Base-by-base conservation (phyloP, 441 rosid genomes). In the Populus hybrid region DNA sequence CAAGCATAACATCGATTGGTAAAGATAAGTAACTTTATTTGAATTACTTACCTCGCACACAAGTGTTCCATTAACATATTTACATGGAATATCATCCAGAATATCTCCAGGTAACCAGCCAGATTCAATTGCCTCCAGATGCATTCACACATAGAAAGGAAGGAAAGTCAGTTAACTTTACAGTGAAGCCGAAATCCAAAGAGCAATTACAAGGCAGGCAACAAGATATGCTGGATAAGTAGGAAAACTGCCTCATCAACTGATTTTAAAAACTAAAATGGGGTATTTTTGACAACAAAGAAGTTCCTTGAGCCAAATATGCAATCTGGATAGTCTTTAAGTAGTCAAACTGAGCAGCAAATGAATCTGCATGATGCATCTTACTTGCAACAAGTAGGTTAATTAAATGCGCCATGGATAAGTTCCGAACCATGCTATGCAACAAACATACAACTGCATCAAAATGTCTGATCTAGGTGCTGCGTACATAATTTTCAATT, bases 91-190 rank as follows among this genome's bases (percentile, higher is more conserved):
- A 79, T 86, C 94, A 76, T 89, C 97, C 87, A 90, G 84, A 81
- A 90, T 77, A 84, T 95, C 99, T 77, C 92, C 91, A 73, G 98
- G 99, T 80, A 97, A 86, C 82, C 87, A 87, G 20, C 99, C 99
- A 80, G 92, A 91, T 78, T 93, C 99, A 85, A 97, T 90, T 70
- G 97, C 98, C 99, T 97, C 59, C 78, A 82, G 63, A 81, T 59
- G 63, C 26, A 81, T 67, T 10, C 71, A 59, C 32, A 68, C 70
- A 83, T 21, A 61, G 23, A 61, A 61, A 23, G 6, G 12, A 10
- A 21, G 66, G 24, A 10, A 61, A 61, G 66, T 61, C 66, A 68
- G 71, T 35, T 34, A 32, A 7, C 10, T 68, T 8, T 35, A 8
- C 11, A 32, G 12, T 34, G 10, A 68, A 18, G 70, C 11, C 32